A percentile compares a stretch with the other conserved stretches of the same genome.
Evolutionary conservation across 2,329 filamentous ascomycete genomes (phyloP).

Genomic region (Colletotrichum phormii): DNA sequence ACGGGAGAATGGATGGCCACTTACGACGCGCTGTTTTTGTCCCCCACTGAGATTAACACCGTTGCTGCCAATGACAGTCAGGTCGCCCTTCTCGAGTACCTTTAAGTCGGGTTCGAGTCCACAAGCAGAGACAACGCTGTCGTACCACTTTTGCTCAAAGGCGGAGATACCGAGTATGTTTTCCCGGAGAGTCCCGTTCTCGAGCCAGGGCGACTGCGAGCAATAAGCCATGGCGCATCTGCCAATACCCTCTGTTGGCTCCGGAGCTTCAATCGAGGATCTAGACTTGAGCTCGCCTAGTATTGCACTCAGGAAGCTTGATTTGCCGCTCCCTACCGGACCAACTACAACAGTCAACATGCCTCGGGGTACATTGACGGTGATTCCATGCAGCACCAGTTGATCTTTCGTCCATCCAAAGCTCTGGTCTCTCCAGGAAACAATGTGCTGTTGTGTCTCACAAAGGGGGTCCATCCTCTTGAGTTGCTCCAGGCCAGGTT

Average conservation of each 20-base stretch:
- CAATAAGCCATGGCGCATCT: constrained; percentile 5
- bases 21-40: constrained; percentile 31
- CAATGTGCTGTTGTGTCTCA: background rate
- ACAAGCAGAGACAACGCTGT: constrained; percentile 7
- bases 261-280: background rate
- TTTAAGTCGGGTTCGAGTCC: constrained; percentile 13
- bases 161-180: background rate
- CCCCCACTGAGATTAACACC: constrained; percentile 18
- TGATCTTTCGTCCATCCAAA: constrained; percentile 22
- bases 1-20: background rate
- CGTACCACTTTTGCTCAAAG: constrained; percentile 10
- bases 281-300: constrained; percentile 17
- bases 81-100: background rate
- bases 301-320: constrained; percentile 12
- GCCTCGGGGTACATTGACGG: background rate
- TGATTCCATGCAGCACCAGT: background rate
- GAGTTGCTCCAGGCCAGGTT: background rate
- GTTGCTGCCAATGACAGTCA: constrained; percentile 12
- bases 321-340: constrained; percentile 34
- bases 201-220: constrained; percentile 19
- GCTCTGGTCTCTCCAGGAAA: background rate
- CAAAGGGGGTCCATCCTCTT: too few relatives aligned
- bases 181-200: constrained; percentile 13
- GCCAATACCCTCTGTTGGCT: background rate
- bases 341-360: constrained; percentile 26